Evolutionary conservation across 495 filamentous ascomycete species (phyloP).

Genomic region (Patellaria atrata): DNA sequence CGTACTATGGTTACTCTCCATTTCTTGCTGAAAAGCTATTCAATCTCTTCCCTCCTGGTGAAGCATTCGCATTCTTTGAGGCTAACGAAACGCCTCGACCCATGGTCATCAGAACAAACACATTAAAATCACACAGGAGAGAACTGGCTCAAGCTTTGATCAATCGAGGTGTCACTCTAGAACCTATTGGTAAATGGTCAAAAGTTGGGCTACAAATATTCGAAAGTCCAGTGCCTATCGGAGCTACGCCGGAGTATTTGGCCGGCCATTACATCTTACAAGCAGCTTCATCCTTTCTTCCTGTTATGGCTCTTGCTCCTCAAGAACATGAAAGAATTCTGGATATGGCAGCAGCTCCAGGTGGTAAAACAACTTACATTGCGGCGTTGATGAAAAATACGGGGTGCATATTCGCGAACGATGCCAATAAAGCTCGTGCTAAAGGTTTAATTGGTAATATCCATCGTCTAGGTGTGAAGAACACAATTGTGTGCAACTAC

Average conservation of each 20-base stretch:
- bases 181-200: constrained; percentile 96
- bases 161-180: constrained; percentile 90
- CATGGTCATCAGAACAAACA: constrained; percentile 85
- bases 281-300: constrained; percentile 91
- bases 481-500: constrained; percentile 88
- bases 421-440: constrained; percentile 79
- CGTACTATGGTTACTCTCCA: constrained; percentile 79
- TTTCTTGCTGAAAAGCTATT: constrained; percentile 78
- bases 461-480: constrained; percentile 84
- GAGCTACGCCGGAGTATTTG: constrained; percentile 93
- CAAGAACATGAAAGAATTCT: constrained; percentile 85
- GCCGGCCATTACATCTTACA: constrained; percentile 97
- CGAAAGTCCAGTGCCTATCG: constrained; percentile 84
- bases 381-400: constrained; percentile 98
- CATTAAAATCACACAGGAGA: constrained; percentile 78
- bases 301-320: constrained; percentile 91
- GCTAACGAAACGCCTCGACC: constrained; percentile 89
- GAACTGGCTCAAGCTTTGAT: constrained; percentile 89
- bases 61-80: constrained; percentile 97
- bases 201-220: constrained; percentile 96
- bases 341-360: constrained; percentile 94
- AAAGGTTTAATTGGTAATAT: constrained; percentile 98
- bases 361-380: constrained; percentile 94
- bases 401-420: constrained; percentile 89
- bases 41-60: constrained; percentile 79